Conservation (phyloP, 1,139 yeast species). For the Debaryomyces sp. region DNA sequence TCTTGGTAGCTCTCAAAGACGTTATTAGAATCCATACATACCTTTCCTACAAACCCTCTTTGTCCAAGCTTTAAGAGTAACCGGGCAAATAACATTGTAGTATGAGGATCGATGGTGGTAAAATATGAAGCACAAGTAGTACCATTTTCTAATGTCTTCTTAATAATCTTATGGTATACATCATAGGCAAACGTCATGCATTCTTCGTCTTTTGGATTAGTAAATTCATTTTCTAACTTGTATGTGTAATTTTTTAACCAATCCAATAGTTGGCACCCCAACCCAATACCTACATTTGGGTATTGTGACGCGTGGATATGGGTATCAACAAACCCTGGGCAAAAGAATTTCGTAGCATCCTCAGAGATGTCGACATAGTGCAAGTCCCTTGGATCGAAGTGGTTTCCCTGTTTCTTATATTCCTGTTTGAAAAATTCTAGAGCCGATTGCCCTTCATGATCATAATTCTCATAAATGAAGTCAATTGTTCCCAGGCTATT, state of each 20-base stretch:
- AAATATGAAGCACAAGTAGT: conserved; percentile 93
- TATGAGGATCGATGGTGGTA: conserved; percentile 80
- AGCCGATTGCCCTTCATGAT: background rate
- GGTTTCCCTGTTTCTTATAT: conserved; percentile 1
- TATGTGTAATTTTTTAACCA: conserved; percentile 90
- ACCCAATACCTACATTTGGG: conserved; percentile 92
- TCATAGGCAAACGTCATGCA: conserved; percentile 55
- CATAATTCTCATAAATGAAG: conserved; percentile 24
- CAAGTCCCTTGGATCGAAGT: conserved; percentile 14
- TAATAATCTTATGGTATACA: conserved; percentile 67
- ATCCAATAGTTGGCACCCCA: conserved; percentile 79
- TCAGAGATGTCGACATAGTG: conserved; percentile 32
- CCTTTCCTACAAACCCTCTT: conserved; percentile 89
- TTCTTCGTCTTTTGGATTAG: conserved; percentile 35
- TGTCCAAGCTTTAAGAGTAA: conserved; percentile 70
- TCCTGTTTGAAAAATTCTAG: conserved; percentile 13
- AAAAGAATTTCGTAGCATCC: conserved; percentile 54
- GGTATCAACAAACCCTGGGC: conserved; percentile 94
- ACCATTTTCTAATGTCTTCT: conserved; percentile 71
- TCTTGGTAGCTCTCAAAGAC: conserved; percentile 75
- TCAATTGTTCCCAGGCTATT: conserved; percentile 34
- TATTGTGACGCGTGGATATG: conserved; percentile 97
- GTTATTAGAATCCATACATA: conserved; percentile 75
- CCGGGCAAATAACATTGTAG: conserved; percentile 78
- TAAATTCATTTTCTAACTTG: conserved; percentile 68